Conservation (phyloP, 2,329 filamentous ascomycete genomes). For the Coniochaeta ligniaria region DNA sequence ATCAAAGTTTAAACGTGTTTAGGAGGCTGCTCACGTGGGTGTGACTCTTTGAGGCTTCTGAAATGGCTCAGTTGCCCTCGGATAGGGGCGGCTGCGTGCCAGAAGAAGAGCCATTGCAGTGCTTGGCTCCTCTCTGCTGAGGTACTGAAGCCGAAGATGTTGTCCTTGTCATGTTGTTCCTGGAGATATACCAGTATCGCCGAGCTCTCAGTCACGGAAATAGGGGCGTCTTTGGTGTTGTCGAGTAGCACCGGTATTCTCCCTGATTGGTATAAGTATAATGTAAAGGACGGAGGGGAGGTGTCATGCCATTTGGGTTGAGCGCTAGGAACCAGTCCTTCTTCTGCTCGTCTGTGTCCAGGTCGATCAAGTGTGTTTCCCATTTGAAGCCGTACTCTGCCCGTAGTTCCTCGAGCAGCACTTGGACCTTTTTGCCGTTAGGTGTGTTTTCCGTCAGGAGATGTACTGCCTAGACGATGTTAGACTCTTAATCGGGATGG, state of each 20-base stretch:
- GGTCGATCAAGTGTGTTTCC: neutral
- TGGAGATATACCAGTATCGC: neutral
- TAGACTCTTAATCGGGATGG: neutral
- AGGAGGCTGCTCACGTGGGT: neutral
- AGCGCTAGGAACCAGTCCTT: neutral
- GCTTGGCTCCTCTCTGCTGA: neutral
- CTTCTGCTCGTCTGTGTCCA: constrained; percentile 1
- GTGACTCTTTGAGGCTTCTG: neutral
- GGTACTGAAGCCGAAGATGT: neutral
- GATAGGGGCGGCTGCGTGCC: neutral
- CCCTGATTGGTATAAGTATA: neutral
- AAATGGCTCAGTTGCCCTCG: neutral
- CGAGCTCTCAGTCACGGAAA: neutral
- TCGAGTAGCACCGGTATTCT: neutral
- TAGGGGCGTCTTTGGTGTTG: neutral
- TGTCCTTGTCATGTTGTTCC: neutral
- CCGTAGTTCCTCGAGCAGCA: neutral
- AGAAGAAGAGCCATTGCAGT: neutral
- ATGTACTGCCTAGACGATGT: constrained; percentile 6
- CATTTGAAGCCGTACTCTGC: neutral
- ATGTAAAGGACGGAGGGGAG: neutral
- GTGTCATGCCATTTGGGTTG: neutral
- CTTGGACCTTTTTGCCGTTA: constrained; percentile 13
- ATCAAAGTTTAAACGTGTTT: too few species aligned
- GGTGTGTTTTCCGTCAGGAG: constrained; percentile 16